A percentile compares a stretch with the other conserved stretches of the same genome.
Conservation (phyloP, 2,329 filamentous ascomycete species). For the Trichoderma arundinaceum region DNA sequence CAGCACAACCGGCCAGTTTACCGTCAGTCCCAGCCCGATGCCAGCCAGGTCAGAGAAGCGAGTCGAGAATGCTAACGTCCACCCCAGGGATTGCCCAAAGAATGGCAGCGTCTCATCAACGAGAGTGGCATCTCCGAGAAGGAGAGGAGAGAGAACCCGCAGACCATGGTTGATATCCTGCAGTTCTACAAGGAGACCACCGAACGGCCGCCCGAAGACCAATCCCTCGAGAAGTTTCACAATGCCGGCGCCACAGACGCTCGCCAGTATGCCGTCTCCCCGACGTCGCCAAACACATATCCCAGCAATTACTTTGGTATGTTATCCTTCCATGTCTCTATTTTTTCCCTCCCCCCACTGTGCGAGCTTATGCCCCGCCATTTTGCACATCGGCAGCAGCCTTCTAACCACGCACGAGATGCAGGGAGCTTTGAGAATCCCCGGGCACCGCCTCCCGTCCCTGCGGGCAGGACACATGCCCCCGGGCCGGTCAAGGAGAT, state of each 20-base stretch:
- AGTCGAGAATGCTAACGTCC: slow-evolving; percentile 33
- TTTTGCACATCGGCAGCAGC: slow-evolving; percentile 47
- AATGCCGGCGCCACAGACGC: slow-evolving; percentile 70
- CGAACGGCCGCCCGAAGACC: slow-evolving; percentile 78
- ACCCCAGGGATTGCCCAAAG: slow-evolving; percentile 83
- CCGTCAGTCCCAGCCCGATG: slow-evolving; percentile 62
- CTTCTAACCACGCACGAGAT: no score
- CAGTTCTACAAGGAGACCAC: slow-evolving; percentile 97
- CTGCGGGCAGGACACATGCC: slow-evolving; percentile 57
- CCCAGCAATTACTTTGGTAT: slow-evolving; percentile 62
- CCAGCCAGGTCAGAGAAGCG: no score
- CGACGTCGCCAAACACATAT: slow-evolving; percentile 60
- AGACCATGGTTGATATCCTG: slow-evolving; percentile 94
- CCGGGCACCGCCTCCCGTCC: slow-evolving; percentile 87
- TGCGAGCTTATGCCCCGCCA: slow-evolving; percentile 37
- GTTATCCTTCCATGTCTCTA: slow-evolving; percentile 49
- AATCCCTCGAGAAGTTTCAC: slow-evolving; percentile 95
- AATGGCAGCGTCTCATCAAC: slow-evolving; percentile 95
- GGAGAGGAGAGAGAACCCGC: slow-evolving; percentile 92
- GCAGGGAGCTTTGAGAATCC: slow-evolving; percentile 98
- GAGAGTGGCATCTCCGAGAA: slow-evolving; percentile 96
- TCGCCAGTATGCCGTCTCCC: slow-evolving; percentile 51
- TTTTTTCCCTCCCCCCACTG: slow-evolving; percentile 73
- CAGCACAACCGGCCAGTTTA: slow-evolving; percentile 94
- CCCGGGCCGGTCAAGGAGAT: slow-evolving; percentile 55